Evolutionary conservation across 371 early-diverging fungal species (phyloP).

Genomic region (Choanephora cucurbitarum): DNA sequence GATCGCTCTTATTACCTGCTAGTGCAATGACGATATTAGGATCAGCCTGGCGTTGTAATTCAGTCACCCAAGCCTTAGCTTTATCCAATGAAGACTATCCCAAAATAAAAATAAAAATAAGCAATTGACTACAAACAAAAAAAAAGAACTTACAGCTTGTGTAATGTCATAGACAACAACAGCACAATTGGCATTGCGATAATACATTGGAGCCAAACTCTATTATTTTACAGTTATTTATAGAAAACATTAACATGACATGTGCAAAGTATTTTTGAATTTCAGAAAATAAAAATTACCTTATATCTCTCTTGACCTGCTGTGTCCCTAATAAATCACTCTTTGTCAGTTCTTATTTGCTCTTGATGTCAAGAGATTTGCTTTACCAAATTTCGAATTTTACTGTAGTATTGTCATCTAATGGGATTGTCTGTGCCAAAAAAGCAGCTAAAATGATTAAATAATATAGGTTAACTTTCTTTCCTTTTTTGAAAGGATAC

Average conservation of each 20-base stretch:
- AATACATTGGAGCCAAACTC: constrained; percentile 99
- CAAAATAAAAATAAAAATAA: background rate
- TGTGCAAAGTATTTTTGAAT: background rate
- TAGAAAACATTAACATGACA: background rate
- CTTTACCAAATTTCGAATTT: constrained; percentile 89
- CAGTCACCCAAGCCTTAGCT: constrained; percentile 99
- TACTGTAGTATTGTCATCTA: constrained; percentile 74
- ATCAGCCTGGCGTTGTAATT: constrained; percentile 95
- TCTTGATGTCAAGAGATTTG: background rate
- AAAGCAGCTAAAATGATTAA: constrained; percentile 66
- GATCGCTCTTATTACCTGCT: constrained; percentile 94
- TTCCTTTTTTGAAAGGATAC: background rate
- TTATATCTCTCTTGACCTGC: constrained; percentile 96
- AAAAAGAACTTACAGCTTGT: constrained; percentile 64
- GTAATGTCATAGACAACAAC: constrained; percentile 99
- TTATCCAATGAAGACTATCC: constrained; percentile 88
- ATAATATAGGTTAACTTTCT: background rate
- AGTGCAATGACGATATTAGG: constrained; percentile 96
- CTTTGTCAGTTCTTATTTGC: constrained; percentile 1
- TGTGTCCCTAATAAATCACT: constrained; percentile 77
- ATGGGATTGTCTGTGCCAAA: constrained; percentile 70
- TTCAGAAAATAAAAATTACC: constrained; percentile 33
- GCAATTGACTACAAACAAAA: background rate
- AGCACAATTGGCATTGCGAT: constrained; percentile 96
- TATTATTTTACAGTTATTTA: background rate